Conservation (phyloP, 345 rosid genomes). For the Nasturtium officinale region DNA sequence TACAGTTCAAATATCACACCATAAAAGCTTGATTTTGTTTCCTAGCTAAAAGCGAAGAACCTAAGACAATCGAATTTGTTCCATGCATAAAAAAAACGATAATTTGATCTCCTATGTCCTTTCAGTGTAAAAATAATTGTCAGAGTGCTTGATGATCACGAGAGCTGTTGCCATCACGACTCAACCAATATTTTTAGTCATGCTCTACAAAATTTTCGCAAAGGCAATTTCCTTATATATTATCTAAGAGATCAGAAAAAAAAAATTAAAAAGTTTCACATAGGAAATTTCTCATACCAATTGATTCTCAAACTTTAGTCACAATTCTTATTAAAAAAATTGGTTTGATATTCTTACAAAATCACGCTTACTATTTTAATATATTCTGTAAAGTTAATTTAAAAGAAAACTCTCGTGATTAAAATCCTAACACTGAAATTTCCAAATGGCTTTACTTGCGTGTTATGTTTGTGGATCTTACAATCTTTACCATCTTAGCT, state of each 20-base stretch:
- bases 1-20: background rate
- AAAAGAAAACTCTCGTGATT: too few relatives aligned
- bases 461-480: conserved; percentile 8
- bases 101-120: background rate
- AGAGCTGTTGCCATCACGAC: conserved; percentile 21
- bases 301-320: background rate
- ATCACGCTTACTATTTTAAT: background rate
- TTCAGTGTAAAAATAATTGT: background rate
- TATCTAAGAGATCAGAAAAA: background rate
- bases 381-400: too few relatives aligned
- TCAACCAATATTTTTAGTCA: background rate
- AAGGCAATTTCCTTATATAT: background rate
- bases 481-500: background rate
- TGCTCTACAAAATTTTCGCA: background rate
- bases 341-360: background rate
- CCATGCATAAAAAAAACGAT: background rate
- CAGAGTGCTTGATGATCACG: background rate
- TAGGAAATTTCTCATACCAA: too few relatives aligned
- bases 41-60: background rate
- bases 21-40: background rate
- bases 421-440: too few relatives aligned
- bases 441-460: background rate
- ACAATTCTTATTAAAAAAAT: background rate
- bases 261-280: background rate
- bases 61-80: background rate